phyloP scores from a whole-genome alignment of 352 stramenopile species.

The Phytophthora pini region DNA sequence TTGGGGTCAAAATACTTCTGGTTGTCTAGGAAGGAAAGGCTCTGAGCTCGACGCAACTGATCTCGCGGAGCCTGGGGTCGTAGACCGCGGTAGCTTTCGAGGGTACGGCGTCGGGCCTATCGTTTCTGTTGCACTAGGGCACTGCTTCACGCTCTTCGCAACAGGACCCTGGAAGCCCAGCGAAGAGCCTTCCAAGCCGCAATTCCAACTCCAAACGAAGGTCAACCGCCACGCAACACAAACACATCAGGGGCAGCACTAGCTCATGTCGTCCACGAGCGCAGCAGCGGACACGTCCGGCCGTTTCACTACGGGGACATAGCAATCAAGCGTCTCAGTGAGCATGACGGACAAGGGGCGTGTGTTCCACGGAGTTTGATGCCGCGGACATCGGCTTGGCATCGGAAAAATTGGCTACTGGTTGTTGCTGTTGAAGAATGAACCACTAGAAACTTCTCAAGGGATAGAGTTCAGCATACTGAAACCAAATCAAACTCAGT shows the following conservation, averaged over 20 bases:
- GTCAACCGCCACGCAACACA: conserved; percentile 47
- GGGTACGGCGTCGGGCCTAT: conserved; percentile 55
- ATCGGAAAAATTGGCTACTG: no score
- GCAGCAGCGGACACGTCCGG: no score
- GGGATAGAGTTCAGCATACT: conserved; percentile 2
- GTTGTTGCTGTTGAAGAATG: no score
- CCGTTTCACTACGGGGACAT: no score
- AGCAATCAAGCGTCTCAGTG: no score
- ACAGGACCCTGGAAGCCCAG: conserved; percentile 54
- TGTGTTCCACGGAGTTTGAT: no score
- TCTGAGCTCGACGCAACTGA: conserved; percentile 33
- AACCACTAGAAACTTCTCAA: conserved; percentile 12
- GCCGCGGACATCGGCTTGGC: no score
- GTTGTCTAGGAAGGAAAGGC: conserved; percentile 58
- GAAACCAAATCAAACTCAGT: conserved; percentile 9
- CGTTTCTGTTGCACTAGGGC: conserved; percentile 58
- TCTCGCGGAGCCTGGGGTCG: conserved; percentile 56
- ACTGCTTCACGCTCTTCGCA: conserved; percentile 66
- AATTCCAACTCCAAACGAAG: conserved; percentile 52
- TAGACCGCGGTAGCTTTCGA: conserved; percentile 38
- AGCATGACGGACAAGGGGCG: no score
- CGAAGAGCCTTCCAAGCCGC: conserved; percentile 37
- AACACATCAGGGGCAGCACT: background rate
- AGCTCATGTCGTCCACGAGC: background rate
- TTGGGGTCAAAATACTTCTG: conserved; percentile 65